These are phyloP conservation scores for Mollisia scopiformis DNA, from an alignment of 2,329 filamentous ascomycete species.

Conservation along the genomic window DNA sequence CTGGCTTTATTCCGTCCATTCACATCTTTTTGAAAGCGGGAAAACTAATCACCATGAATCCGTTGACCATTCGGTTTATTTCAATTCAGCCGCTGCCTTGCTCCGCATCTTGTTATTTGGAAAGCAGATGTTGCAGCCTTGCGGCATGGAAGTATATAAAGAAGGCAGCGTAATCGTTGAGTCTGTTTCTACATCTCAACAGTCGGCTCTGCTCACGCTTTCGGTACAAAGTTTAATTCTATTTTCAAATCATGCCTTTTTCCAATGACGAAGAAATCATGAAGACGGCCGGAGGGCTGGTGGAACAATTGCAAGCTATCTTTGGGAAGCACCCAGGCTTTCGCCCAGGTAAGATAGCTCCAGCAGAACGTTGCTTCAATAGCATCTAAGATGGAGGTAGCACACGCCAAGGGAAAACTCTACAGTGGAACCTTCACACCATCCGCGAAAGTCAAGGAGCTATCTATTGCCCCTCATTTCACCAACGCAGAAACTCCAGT, in stretches of 20 bases:
- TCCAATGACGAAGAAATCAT: constrained; percentile 43
- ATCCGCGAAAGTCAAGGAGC: constrained; percentile 43
- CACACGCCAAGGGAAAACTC: constrained; percentile 57
- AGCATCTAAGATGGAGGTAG: constrained; percentile 33
- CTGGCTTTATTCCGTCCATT: not conserved
- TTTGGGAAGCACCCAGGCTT: constrained; percentile 45
- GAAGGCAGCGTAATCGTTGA: not conserved
- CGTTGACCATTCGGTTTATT: not conserved
- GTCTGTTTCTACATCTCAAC: no score
- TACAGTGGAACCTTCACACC: constrained; percentile 56
- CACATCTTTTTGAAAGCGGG: not conserved
- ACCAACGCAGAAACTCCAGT: constrained; percentile 46
- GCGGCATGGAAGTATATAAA: not conserved
- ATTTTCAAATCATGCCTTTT: constrained; percentile 44
- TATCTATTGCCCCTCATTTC: constrained; percentile 54
- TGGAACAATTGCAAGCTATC: constrained; percentile 41
- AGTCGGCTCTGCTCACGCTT: no score
- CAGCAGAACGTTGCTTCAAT: not conserved
- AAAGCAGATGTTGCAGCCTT: not conserved
- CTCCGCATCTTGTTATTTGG: constrained; percentile 3
- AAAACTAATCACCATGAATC: constrained; percentile 1
- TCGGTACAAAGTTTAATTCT: no score
- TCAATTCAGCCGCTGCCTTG: constrained; percentile 8
- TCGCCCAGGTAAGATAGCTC: constrained; percentile 40
- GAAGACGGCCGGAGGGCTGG: constrained; percentile 40